Evolutionary conservation across 1,284 basidiomycete species (phyloP).

Genomic region (Cutaneotrichosporon cavernicola): DNA sequence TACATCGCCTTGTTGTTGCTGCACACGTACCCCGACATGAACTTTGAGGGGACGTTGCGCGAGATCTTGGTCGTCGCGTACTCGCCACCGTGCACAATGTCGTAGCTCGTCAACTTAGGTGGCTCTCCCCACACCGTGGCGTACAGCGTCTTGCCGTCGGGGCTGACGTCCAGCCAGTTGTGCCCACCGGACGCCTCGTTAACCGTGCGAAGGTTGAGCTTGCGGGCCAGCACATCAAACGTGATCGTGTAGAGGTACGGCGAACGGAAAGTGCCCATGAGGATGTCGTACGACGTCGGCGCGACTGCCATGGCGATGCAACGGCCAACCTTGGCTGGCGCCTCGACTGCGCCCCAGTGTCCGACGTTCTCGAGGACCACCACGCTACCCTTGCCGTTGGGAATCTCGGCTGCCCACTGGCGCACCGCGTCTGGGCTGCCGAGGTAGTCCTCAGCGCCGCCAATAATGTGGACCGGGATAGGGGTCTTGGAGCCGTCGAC

Average conservation of each 20-base stretch:
- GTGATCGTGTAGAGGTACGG: slow-evolving; percentile 37
- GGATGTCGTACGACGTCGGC: slow-evolving; percentile 25
- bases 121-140: slow-evolving; percentile 42
- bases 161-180: slow-evolving; percentile 41
- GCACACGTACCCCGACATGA: slow-evolving; percentile 44
- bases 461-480: slow-evolving; percentile 30
- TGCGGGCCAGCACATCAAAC: slow-evolving; percentile 27
- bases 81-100: slow-evolving; percentile 18
- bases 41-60: slow-evolving; percentile 31
- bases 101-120: slow-evolving; percentile 38
- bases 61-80: slow-evolving; percentile 22
- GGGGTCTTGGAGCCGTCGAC: slow-evolving; percentile 22
- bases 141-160: slow-evolving; percentile 32
- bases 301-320: slow-evolving; percentile 17
- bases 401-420: slow-evolving; percentile 27
- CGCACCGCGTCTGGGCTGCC: slow-evolving; percentile 25
- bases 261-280: slow-evolving; percentile 46
- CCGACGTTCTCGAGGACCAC: slow-evolving; percentile 31
- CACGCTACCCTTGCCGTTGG: slow-evolving; percentile 21
- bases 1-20: slow-evolving; percentile 46
- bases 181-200: slow-evolving; percentile 38
- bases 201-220: slow-evolving; percentile 26
- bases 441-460: slow-evolving; percentile 39
- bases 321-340: slow-evolving; percentile 25
- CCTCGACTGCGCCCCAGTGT: slow-evolving; percentile 40